These are phyloP conservation scores for Colletotrichum sp. DNA, from an alignment of 2,329 filamentous ascomycete genomes.

Conservation along the genomic window DNA sequence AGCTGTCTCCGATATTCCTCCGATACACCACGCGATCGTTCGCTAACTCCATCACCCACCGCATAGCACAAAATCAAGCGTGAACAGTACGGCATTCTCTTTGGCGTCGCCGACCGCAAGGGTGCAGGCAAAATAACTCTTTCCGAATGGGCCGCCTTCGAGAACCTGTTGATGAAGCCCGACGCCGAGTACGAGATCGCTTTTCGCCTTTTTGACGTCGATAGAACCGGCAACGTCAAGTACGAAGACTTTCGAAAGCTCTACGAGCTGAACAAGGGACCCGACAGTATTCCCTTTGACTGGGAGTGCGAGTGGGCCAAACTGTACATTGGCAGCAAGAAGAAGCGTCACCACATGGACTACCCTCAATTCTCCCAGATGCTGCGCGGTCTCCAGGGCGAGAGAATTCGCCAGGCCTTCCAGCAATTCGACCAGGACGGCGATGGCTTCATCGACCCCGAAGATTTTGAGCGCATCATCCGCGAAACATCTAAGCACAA, in stretches of 20 bases:
- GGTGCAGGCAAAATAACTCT: slow-evolving; percentile 76
- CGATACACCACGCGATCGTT: background rate
- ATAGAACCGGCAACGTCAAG: slow-evolving; percentile 83
- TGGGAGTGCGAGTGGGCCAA: slow-evolving; percentile 98
- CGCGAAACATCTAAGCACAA: slow-evolving; percentile 92
- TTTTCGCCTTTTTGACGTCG: slow-evolving; percentile 92
- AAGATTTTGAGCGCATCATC: slow-evolving; percentile 97
- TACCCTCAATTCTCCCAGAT: slow-evolving; percentile 98
- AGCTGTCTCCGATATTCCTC: background rate
- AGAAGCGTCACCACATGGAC: slow-evolving; percentile 87
- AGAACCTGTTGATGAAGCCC: slow-evolving; percentile 90
- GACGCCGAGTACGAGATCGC: slow-evolving; percentile 99
- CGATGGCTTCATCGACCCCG: slow-evolving; percentile 93
- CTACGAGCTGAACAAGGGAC: slow-evolving; percentile 89
- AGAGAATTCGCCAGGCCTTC: slow-evolving; percentile 95
- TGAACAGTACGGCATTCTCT: slow-evolving; percentile 93
- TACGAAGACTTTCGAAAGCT: slow-evolving; percentile 86
- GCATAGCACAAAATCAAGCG: slow-evolving; percentile 94
- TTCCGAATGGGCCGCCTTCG: slow-evolving; percentile 89
- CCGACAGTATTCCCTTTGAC: slow-evolving; percentile 87
- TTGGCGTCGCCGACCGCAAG: slow-evolving; percentile 85
- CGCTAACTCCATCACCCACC: background rate
- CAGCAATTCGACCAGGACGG: slow-evolving; percentile 87
- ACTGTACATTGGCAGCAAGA: slow-evolving; percentile 89
- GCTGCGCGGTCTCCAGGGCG: slow-evolving; percentile 93